Conservation (phyloP, 2,329 filamentous ascomycete species). For the Claviceps maximensis region DNA sequence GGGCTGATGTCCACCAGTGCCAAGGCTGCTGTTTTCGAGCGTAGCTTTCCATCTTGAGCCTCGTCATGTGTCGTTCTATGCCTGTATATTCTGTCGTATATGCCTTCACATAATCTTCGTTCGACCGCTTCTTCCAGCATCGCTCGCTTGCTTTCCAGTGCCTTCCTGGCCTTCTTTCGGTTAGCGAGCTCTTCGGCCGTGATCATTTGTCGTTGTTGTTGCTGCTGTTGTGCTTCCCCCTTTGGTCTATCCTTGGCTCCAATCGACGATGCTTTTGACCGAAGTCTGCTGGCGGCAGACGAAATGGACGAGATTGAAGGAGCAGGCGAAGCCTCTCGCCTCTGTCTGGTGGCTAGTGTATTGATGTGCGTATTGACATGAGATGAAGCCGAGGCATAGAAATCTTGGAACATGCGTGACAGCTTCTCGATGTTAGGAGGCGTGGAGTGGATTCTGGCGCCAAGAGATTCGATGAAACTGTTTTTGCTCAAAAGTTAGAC, state of each 20-base stretch:
- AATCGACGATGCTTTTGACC: constrained; percentile 42
- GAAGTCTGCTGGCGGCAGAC: constrained; percentile 42
- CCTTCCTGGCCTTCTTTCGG: constrained; percentile 62
- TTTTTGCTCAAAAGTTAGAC: not conserved
- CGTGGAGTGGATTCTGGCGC: constrained; percentile 70
- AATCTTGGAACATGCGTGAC: constrained; percentile 84
- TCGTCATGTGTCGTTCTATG: constrained; percentile 89
- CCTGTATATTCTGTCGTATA: constrained; percentile 81
- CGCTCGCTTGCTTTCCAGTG: constrained; percentile 63
- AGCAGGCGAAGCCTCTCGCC: constrained; percentile 48
- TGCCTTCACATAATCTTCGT: constrained; percentile 67
- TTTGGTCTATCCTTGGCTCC: constrained; percentile 38
- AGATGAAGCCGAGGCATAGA: constrained; percentile 67
- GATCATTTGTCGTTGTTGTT: constrained; percentile 71
- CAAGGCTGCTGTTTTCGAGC: constrained; percentile 85
- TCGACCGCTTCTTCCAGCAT: constrained; percentile 87
- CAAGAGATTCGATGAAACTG: constrained; percentile 84
- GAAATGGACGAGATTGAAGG: constrained; percentile 40
- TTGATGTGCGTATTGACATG: constrained; percentile 83
- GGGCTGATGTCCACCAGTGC: constrained; percentile 84
- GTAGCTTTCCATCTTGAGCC: constrained; percentile 83
- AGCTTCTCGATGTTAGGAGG: constrained; percentile 75
- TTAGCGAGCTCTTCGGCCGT: constrained; percentile 74
- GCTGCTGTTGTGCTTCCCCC: constrained; percentile 42
- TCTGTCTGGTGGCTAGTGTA: constrained; percentile 60